Evolutionary conservation across 257 asterid genomes (phyloP), one percentile per base, ranked within the genome.

Genomic region (Penstemon davidsonii): DNA sequence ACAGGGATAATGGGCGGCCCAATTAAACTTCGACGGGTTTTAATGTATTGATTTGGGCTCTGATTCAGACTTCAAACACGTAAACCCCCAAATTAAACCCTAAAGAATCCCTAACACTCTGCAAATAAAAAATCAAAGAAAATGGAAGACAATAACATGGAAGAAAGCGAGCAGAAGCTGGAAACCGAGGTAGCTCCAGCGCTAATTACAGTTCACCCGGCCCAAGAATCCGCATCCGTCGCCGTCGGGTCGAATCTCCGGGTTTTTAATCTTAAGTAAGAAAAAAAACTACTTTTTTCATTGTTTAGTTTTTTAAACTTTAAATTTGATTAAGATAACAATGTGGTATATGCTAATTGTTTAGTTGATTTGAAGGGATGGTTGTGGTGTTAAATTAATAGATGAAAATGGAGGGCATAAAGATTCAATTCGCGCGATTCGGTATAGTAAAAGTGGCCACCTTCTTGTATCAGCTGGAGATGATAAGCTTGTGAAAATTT

Each of bases 381-480:
- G 89, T 45, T 70, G 78, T 57, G 78, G 81, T 51, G 84, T 80
- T 55, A 72, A 76, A 40, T 69, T 88, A 42, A 64, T 61, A 62
- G 95, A 88, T 64, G 84, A 75, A 15, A 78, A 75, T 18, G 87
- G 82, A 40, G 95, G 83, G 55, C 81, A 93, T 68, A 93, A 72
- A 69, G 97, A 86, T 65, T 85, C 97, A 50, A 81, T 91, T 52
- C 89, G 97, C 66, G 90, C 97, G 55, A 81, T 88, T 75, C 82
- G 88, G 5, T 91, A 76, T 71, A 84, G 96, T 64, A 80, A 78
- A 58, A 81, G 89, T 46, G 99, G 99, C 68, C 62, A 71, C 73
- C 80, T 88, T 19, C 84, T 91, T 75, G 93, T 81, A 15, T 88
- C 99, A 7, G 96, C 93, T 44, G 97, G 99, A 46, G 99, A 91